Conservation (phyloP, 192 early-diverging fungal species). For the Umbelopsis sp. region DNA sequence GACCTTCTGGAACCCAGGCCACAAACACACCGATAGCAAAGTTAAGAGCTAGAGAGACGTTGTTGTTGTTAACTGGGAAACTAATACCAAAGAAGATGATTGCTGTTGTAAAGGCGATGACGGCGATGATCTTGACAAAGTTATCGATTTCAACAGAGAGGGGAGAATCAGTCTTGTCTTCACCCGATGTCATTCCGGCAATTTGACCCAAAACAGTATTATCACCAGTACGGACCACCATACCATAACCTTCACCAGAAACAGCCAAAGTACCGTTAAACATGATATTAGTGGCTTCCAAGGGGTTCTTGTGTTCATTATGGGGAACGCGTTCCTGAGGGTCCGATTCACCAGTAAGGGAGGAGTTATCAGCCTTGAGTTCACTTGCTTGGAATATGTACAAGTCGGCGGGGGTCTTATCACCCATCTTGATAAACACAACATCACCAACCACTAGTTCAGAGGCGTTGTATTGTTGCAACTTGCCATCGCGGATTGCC, state of each 20-base stretch:
- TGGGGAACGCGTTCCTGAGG: constrained; percentile 76
- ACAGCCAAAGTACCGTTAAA: constrained; percentile 90
- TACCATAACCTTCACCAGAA: constrained; percentile 85
- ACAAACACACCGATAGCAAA: constrained; percentile 91
- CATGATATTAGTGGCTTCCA: constrained; percentile 90
- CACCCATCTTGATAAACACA: constrained; percentile 87
- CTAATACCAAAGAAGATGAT: constrained; percentile 85
- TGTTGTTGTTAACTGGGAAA: constrained; percentile 56
- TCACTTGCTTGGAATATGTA: constrained; percentile 78
- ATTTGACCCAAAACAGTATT: constrained; percentile 95
- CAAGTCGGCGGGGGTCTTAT: constrained; percentile 95
- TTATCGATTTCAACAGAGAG: constrained; percentile 74
- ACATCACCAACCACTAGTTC: constrained; percentile 88
- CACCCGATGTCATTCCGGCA: constrained; percentile 80
- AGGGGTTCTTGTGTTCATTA: constrained; percentile 77
- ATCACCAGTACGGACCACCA: constrained; percentile 94
- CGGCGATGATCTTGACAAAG: constrained; percentile 87
- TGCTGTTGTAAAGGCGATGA: constrained; percentile 73
- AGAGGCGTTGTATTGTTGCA: constrained; percentile 65
- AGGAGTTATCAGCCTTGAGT: constrained; percentile 97
- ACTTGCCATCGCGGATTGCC: constrained; percentile 76
- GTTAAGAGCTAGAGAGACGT: constrained; percentile 72
- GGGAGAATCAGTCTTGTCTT: constrained; percentile 75
- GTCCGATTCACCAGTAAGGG: constrained; percentile 93
- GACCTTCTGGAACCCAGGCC: constrained; percentile 92